Base-by-base conservation (phyloP, 176 grass and related monocot genomes). In the Chrysopogon serrulatus region DNA sequence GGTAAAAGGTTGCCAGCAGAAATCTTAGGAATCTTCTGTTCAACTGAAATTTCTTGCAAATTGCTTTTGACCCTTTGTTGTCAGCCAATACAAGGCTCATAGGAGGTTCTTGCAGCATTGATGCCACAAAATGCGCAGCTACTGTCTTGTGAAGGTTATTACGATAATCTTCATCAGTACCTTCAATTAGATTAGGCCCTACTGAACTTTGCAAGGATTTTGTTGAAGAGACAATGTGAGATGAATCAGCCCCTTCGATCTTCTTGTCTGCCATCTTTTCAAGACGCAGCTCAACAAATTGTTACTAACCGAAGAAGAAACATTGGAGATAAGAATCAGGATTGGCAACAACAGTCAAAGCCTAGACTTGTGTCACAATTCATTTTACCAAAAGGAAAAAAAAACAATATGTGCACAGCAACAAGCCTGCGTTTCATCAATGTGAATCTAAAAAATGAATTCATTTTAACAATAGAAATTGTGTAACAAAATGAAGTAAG, bases 191-290 rank as follows among this genome's bases (percentile, higher is more conserved):
- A n/a, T n/a, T n/a, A n/a, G n/a, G n/a, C n/a, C 77, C 48, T 68
- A 60, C 13, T 19, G 45, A 81, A 90, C 68, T 84, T 86, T 85
- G 57, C 56, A 77, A 27, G 26, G 60, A 87, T 89, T 83, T 79
- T 71, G 67, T 40, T 40, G 76, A 76, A 12, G 85, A 78, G 63
- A 34, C 3, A 74, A 61, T 73, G 71, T 67, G 34, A 67, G 51
- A 87, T 4, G 30, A 53, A 41, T 54, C 61, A 45, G 67, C 51
- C 43, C 81, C 65, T 86, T 90, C 39, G 21, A 61, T 54, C 28
- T 42, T 85, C 23, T 83, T 49, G 36, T 79, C 85, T 85, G 30
- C 60, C 87, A 90, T 90, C 77, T 65, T 81, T 65, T 24, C 8
- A 2, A 77, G 15, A 63, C 34, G 44, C 37, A 60, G 24, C 57